Evolutionary conservation across 768 basidiomycete genomes (phyloP).

Genomic region (Tubosaeta brunneosetosa): DNA sequence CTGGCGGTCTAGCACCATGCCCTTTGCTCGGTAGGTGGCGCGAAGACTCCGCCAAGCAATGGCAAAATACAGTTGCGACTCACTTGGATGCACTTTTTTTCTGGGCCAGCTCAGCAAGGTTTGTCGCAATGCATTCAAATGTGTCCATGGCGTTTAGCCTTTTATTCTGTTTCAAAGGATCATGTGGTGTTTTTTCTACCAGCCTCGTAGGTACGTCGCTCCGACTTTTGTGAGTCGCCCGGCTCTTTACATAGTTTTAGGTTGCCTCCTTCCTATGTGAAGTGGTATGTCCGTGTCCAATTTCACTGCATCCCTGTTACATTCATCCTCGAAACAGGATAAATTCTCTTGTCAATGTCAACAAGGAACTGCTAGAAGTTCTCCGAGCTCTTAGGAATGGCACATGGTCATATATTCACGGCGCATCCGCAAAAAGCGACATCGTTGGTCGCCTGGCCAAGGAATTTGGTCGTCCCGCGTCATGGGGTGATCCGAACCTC

Average conservation of each 20-base stretch:
- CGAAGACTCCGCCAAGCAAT: slow-evolving; percentile 26
- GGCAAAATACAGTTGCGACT: slow-evolving; percentile 35
- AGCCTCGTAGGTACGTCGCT: slow-evolving; percentile 54
- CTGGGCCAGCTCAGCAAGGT: slow-evolving; percentile 78
- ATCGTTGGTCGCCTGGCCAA: slow-evolving; percentile 44
- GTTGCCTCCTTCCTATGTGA: slow-evolving; percentile 47
- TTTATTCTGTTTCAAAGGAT: slow-evolving; percentile 43
- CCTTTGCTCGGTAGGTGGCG: slow-evolving; percentile 5
- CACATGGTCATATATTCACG: slow-evolving; percentile 55
- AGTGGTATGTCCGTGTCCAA: slow-evolving; percentile 41
- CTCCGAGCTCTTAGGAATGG: slow-evolving; percentile 52
- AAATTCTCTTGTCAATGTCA: slow-evolving; percentile 60
- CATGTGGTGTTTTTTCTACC: slow-evolving; percentile 87
- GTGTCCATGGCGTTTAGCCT: not conserved
- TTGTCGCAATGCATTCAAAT: slow-evolving; percentile 10
- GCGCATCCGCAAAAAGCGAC: slow-evolving; percentile 36
- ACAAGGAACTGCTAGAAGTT: slow-evolving; percentile 50
- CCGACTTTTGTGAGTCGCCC: not conserved
- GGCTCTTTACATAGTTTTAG: slow-evolving; percentile 20
- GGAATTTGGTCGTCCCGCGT: slow-evolving; percentile 53
- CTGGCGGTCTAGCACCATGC: not conserved
- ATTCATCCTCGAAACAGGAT: slow-evolving; percentile 42
- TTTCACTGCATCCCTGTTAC: not conserved
- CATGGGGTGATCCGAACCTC: slow-evolving; percentile 58
- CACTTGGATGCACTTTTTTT: slow-evolving; percentile 67